Percentiles rank a stretch among this genome's conserved stretches.
These are phyloP conservation scores for Silene conica DNA, from an alignment of 148 eudicot species.

Conservation along the genomic window DNA sequence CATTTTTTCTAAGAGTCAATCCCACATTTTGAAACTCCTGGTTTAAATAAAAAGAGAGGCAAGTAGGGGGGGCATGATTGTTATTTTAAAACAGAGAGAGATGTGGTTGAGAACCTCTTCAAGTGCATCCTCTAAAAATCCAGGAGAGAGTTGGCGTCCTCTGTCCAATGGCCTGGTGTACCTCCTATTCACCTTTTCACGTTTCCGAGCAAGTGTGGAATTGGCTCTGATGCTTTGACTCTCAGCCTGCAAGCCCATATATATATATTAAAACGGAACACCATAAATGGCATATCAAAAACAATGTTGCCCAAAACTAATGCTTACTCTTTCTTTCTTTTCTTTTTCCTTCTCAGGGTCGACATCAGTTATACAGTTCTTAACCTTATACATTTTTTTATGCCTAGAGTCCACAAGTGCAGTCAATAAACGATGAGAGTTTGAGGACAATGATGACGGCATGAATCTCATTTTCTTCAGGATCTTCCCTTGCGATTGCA, in stretches of 20 bases:
- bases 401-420: slow-evolving; percentile 93
- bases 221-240: slow-evolving; percentile 85
- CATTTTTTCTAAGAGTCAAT: neutral
- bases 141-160: slow-evolving; percentile 95
- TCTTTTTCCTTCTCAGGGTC: slow-evolving; percentile 99
- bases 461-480: slow-evolving; percentile 85
- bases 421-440: slow-evolving; percentile 87
- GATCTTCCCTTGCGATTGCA: slow-evolving; percentile 90
- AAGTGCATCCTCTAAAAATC: slow-evolving; percentile 88
- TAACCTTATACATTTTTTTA: slow-evolving; percentile 86
- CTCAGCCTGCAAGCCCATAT: slow-evolving; percentile 57
- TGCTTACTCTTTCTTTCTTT: slow-evolving; percentile 72
- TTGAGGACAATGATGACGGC: slow-evolving; percentile 93
- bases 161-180: slow-evolving; percentile 66
- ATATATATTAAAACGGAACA: slow-evolving; percentile 8
- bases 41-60: neutral
- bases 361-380: slow-evolving; percentile 88
- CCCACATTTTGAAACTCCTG: neutral
- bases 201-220: slow-evolving; percentile 65
- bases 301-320: neutral
- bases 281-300: slow-evolving; percentile 9
- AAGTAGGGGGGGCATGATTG: neutral
- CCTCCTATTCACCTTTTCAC: slow-evolving; percentile 85
- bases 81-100: slow-evolving; percentile 2
- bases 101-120: slow-evolving; percentile 55